These are phyloP conservation scores for Termitomyces sp. DNA, from an alignment of 768 basidiomycete genomes.

Conservation along the genomic window DNA sequence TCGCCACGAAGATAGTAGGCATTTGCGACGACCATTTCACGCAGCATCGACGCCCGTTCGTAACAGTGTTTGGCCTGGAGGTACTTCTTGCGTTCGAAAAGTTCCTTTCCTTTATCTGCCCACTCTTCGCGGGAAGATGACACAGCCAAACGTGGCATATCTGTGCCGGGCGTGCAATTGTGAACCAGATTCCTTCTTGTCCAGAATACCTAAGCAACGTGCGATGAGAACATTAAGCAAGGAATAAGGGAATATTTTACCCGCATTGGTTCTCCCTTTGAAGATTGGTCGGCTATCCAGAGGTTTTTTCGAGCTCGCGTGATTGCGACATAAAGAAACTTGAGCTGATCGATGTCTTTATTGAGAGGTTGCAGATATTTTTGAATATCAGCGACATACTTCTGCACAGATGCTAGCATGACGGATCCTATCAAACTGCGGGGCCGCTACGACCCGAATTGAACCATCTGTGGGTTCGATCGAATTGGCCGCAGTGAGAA, in stretches of 20 bases:
- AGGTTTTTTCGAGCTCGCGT: slow-evolving; percentile 65
- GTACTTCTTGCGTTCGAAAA: slow-evolving; percentile 39
- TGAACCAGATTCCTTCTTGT: slow-evolving; percentile 36
- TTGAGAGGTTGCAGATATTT: not conserved
- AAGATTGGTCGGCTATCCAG: slow-evolving; percentile 63
- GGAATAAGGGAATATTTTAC: slow-evolving; percentile 23
- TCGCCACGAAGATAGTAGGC: slow-evolving; percentile 51
- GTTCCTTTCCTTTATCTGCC: slow-evolving; percentile 24
- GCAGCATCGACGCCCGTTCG: slow-evolving; percentile 35
- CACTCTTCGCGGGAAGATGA: slow-evolving; percentile 41
- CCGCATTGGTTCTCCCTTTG: slow-evolving; percentile 50
- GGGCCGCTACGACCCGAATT: slow-evolving; percentile 19
- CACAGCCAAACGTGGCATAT: slow-evolving; percentile 48
- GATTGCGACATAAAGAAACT: slow-evolving; percentile 64
- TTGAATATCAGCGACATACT: slow-evolving; percentile 23
- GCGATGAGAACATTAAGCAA: not conserved
- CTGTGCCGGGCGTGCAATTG: slow-evolving; percentile 39
- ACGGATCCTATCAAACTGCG: slow-evolving; percentile 41
- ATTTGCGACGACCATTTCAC: slow-evolving; percentile 39
- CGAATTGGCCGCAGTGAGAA: slow-evolving; percentile 37
- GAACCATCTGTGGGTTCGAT: not conserved
- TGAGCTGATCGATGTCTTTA: slow-evolving; percentile 35
- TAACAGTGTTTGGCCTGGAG: slow-evolving; percentile 51
- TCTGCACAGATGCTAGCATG: slow-evolving; percentile 56
- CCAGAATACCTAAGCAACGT: slow-evolving; percentile 44